phyloP scores from a whole-genome alignment of 148 eudicot species.

The Fagopyrum tataricum region DNA sequence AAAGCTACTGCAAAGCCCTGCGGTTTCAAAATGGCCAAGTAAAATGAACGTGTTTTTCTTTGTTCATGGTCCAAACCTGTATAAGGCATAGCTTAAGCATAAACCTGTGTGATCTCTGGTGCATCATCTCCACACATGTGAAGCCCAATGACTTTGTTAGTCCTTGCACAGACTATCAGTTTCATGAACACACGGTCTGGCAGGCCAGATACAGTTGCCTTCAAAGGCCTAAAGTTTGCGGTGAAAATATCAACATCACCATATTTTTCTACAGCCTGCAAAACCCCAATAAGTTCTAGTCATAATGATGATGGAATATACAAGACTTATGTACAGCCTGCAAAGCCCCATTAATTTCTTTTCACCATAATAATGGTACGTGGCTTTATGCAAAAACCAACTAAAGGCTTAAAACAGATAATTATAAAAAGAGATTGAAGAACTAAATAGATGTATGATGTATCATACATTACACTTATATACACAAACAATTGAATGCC shows the following conservation, averaged over 20 bases:
- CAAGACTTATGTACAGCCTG: background rate
- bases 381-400: background rate
- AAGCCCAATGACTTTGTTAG: constrained; percentile 72
- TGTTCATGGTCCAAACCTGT: background rate
- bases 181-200: constrained; percentile 92
- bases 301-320: background rate
- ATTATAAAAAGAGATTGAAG: background rate
- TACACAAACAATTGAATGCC: background rate
- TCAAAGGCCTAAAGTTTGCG: constrained; percentile 86
- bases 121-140: constrained; percentile 96
- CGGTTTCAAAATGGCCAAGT: background rate
- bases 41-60: background rate
- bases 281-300: constrained; percentile 11
- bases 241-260: constrained; percentile 86
- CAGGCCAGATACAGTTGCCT: constrained; percentile 95
- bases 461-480: background rate
- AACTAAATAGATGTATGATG: background rate
- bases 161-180: constrained; percentile 78
- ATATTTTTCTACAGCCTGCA: constrained; percentile 67
- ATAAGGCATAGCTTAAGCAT: constrained; percentile 10
- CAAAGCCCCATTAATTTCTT: background rate
- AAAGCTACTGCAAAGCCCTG: constrained; percentile 97
- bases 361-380: background rate
- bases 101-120: constrained; percentile 88
- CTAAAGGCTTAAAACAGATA: background rate